phyloP scores from a whole-genome alignment of 129 eudicot genomes.

The Oenanthe sinensis region DNA sequence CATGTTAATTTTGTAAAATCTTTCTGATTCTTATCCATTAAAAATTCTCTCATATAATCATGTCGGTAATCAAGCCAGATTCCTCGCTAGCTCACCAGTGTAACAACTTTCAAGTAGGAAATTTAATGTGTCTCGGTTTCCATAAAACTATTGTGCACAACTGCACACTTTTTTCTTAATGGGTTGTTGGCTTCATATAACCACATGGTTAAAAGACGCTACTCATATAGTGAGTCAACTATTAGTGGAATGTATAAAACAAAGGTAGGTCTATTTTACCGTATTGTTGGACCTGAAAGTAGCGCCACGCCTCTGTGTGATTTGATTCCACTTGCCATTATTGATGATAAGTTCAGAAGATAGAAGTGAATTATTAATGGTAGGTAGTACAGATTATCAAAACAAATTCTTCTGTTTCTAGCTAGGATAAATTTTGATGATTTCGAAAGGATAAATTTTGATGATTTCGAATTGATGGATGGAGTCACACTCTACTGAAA shows the following conservation, averaged over 20 bases:
- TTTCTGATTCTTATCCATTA: not conserved
- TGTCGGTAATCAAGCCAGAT: not conserved
- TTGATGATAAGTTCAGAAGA: not conserved
- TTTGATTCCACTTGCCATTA: not conserved
- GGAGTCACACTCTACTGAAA: not conserved
- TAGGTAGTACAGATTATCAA: not conserved
- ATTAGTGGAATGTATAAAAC: not conserved
- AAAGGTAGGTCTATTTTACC: not conserved
- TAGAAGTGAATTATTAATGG: not conserved
- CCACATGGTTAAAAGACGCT: not conserved
- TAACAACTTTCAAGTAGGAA: not conserved
- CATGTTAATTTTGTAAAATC: not conserved
- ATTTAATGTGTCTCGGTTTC: not conserved
- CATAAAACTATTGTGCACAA: not conserved
- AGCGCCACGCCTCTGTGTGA: not conserved
- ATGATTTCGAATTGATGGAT: not conserved
- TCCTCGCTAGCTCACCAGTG: not conserved
- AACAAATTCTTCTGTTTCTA: not conserved
- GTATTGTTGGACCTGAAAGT: slow-evolving; percentile 4
- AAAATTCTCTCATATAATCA: not conserved
- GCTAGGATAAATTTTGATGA: too few relatives aligned
- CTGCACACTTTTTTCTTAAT: not conserved
- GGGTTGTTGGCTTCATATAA: not conserved
- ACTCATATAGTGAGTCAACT: not conserved
- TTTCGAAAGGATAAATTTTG: too few relatives aligned